Evolutionary conservation across 805 yeast species (phyloP), one percentile per base, ranked within the genome.

Genomic region (Zygoascus tannicola): DNA sequence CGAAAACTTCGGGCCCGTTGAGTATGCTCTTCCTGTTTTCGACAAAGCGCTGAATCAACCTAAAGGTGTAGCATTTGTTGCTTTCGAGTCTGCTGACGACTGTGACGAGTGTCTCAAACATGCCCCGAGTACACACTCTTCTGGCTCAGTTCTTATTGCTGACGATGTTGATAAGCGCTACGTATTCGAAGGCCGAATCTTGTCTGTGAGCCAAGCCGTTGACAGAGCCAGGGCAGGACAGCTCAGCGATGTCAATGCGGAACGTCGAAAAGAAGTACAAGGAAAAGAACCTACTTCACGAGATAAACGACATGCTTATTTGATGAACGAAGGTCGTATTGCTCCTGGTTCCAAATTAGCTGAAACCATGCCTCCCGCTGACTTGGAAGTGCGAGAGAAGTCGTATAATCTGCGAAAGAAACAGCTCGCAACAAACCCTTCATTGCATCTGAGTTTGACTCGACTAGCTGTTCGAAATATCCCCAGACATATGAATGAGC

Each of bases 1-100:
- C 56, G 63, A 66, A 46, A 74, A 77, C 53, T 87, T 92, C 60
- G 98, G 98, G 10, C 74, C 83, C 4, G 86, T 92, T 19, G 81
- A 82, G 54, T 92, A 87, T 60, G 98, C 98, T 1, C 71, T 92
- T 37, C 96, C 97, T 0, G 98, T 92, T 12, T 70, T 81, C 50
- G 98, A 92, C 57, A 83, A 71, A 57, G 81, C 71, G 44, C 80
- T 95, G 2, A 94, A 94, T 4, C 67, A 85, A 48, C 90, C 97
- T 10, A 84, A 74, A 60, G 98, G 98, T 50, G 82, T 96, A 0
- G 98, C 96, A 0, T 92, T 92, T 60, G 95, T 92, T 35, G 94
- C 95, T 0, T 92, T 92, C 59, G 63, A 61, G 41, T 67, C 72
- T 19, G 76, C 75, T 43, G 78, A 72, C 3, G 75, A 82, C 2